Evolutionary conservation across 352 stramenopile species (phyloP).

Genomic region (Phytophthora capsici): DNA sequence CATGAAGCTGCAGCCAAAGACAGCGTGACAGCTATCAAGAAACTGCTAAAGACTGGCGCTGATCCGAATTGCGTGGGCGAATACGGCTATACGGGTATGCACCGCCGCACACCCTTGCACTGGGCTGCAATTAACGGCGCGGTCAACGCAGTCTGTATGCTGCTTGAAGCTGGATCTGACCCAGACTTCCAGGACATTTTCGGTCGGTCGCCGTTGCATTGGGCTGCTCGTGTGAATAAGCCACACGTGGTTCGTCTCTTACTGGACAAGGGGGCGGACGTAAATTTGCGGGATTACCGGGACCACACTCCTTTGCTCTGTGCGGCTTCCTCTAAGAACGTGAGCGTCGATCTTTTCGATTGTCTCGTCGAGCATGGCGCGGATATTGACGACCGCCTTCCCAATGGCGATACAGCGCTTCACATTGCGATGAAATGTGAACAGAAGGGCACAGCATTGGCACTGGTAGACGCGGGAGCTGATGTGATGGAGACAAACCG

Average conservation of each 20-base stretch:
- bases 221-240: slow-evolving; percentile 70
- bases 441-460: slow-evolving; percentile 65
- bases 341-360: slow-evolving; percentile 58
- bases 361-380: slow-evolving; percentile 57
- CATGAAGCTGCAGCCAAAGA: slow-evolving; percentile 68
- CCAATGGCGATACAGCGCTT: slow-evolving; percentile 73
- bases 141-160: slow-evolving; percentile 43
- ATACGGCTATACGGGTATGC: slow-evolving; percentile 68
- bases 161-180: slow-evolving; percentile 66
- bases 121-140: slow-evolving; percentile 72
- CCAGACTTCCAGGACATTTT: slow-evolving; percentile 73
- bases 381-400: slow-evolving; percentile 71
- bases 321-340: slow-evolving; percentile 60
- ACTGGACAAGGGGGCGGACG: slow-evolving; percentile 55
- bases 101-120: slow-evolving; percentile 75
- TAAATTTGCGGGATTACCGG: slow-evolving; percentile 59
- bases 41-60: slow-evolving; percentile 53
- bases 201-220: slow-evolving; percentile 71
- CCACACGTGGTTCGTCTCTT: slow-evolving; percentile 54
- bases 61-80: slow-evolving; percentile 77
- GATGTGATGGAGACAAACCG: slow-evolving; percentile 72
- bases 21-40: slow-evolving; percentile 40
- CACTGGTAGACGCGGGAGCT: slow-evolving; percentile 60
- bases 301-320: slow-evolving; percentile 75
- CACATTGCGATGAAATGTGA: slow-evolving; percentile 81